Evolutionary conservation across 192 early-diverging fungal species (phyloP), one percentile per base, ranked within the genome.

Genomic region (Umbelopsis sp.): DNA sequence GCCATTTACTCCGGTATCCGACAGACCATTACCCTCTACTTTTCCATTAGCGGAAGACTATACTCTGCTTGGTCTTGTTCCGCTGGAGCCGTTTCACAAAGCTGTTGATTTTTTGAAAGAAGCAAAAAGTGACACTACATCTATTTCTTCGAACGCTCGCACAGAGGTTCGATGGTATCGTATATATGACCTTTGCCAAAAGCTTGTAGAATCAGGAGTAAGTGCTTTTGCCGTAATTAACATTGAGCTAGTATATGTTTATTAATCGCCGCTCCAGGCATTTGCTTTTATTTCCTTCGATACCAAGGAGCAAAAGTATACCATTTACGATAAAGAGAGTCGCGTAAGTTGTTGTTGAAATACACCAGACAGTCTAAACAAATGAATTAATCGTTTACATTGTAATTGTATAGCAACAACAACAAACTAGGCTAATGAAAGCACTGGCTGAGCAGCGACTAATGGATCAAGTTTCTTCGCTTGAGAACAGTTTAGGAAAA

Each of bases 241-340:
- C 20, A 20, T 13, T 66, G 33, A 9, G 13, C 46, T 10, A 1
- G n/a, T 51, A 18, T 64, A 16, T 18, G 37, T 1, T 41, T 6
- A 41, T 41, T 41, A 10, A 41, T 41, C 6, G 37, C 10, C 37
- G 7, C 15, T 22, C n/a, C 55, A 82, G 81, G 72, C 79, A 3
- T 76, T 83, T 70, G 74, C 69, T 41, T 75, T 83, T 35, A 66
- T 83, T 30, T 64, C 70, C 52, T 80, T 75, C 12, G 78, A 80
- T 20, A 70, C 72, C 46, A 49, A 47, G 2, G 72, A 73, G 50
- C 70, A 73, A 22, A 77, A 69, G 37, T 83, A 74, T 49, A 76
- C 47, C 21, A 49, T 80, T 6, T 66, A 81, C 49, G 81, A 83
- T 47, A 79, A 80, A 64, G 80, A 80, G 33, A 71, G 71, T 13